Base-by-base conservation (phyloP, 2,329 filamentous ascomycete species). In the Trichoderma harzianum region DNA sequence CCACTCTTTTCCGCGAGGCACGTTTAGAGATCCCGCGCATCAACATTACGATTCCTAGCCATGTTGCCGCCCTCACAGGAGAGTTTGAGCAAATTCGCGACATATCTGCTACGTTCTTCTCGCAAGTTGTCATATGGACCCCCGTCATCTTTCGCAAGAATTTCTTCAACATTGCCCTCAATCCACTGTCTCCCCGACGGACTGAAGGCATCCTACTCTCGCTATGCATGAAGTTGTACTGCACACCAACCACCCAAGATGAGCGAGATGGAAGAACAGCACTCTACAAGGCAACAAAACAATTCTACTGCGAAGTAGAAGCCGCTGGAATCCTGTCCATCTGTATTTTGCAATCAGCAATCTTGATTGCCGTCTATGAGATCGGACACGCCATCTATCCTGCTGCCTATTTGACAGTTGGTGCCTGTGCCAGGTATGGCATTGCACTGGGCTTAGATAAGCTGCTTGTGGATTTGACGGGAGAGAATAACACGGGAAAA, bases 161-260 rank as follows among this genome's bases (percentile, higher is more conserved):
- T 2, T 39, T 57, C 32, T 67, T 57, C 47, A 57, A 57, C 32
- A 67, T 57, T 58, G 64, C 64, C 5, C 32, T 67, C 16, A 57
- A 30, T 34, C 34, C 64, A 28, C 7, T 60, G 12, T 47, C 53
- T 21, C 32, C 65, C n/a, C 39, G 63, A 12, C 39, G 63, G n/a
- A 26, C 11, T 65, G 63, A 65, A 36, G 63, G 63, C 12, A 24
- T 65, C 16, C 10, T 65, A 5, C 14, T 65, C 43, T 65, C 43
- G 16, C 24, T 65, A 24, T 65, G 63, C 18, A 65, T 65, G 63
- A 65, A 65, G n/a, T 10, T 65, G 7, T 65, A 65, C 30, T 65
- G 63, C 7, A 55, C 43, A 18, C n/a, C 63, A 18, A 21, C 63
- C 3, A 11, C 43, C 5, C 14, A 10, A 26, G 30, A 55, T 14